Base-by-base conservation (phyloP, 805 yeast genomes). In the Kazachstania bromeliacearum region DNA sequence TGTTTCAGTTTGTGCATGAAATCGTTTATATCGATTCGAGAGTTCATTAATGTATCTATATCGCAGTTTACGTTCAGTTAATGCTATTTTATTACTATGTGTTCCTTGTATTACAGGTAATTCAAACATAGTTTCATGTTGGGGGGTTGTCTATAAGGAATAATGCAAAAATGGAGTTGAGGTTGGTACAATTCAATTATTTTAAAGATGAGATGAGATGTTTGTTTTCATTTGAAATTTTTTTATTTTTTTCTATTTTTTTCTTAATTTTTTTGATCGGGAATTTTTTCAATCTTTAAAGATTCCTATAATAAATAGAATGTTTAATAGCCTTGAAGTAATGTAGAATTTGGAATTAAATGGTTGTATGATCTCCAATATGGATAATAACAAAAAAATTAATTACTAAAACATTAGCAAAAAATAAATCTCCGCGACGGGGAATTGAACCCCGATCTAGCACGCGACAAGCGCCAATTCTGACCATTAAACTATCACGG, bases 111-210 rank as follows among this genome's bases (percentile, higher is more conserved):
- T 18, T 8, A 31, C 33, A 12, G 60, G 60, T 30, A 51, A 21
- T 28, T 55, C 57, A 42, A 55, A 55, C 59, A 55, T 53, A n/a
- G 7, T n/a, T n/a, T n/a, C n/a, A n/a, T n/a, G n/a, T n/a, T n/a
- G n/a, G n/a, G n/a, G n/a, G n/a, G n/a, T n/a, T n/a, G n/a, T n/a
- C n/a, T n/a, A n/a, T n/a, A n/a, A n/a, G n/a, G 6, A 25, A 10
- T 10, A 9, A 25, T 12, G 6, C 14, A 7, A 25, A 5, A n/a
- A n/a, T 25, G 6, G n/a, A 5, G 14, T 25, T 9, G 28, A n/a
- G n/a, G 14, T 25, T 6, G 5, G 9, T 24, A 12, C n/a, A 4
- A 24, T 25, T 25, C n/a, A 23, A 10, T 15, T n/a, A 25, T n/a
- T 25, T 23, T 25, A n/a, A 15, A 25, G 28, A 25, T 25, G 28